These are phyloP conservation scores for Hypholoma sublateritium DNA, from an alignment of 768 basidiomycete species.

Conservation along the genomic window DNA sequence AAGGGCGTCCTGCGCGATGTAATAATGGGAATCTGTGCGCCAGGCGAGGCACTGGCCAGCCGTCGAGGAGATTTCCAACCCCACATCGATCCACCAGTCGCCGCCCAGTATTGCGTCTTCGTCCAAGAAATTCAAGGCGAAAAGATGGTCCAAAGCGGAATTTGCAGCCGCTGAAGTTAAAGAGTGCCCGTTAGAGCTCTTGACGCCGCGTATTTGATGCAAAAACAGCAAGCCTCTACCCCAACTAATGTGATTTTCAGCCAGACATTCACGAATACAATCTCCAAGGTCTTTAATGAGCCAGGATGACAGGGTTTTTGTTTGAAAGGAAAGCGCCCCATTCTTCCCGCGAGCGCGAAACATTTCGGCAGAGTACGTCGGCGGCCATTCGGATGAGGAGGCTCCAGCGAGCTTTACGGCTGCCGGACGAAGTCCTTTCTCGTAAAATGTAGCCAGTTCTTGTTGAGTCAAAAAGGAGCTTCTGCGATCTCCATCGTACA, in stretches of 20 bases:
- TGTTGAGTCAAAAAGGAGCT: slow-evolving; percentile 2
- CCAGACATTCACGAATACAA: slow-evolving; percentile 5
- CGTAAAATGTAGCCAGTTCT: slow-evolving; percentile 16
- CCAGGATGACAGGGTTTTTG: slow-evolving; percentile 12
- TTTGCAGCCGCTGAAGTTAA: not conserved
- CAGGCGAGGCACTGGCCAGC: slow-evolving; percentile 25
- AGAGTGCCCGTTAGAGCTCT: slow-evolving; percentile 15
- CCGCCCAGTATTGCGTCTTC: not conserved
- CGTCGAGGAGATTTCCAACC: slow-evolving; percentile 21
- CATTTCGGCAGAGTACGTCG: slow-evolving; percentile 17
- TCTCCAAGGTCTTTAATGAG: slow-evolving; percentile 4
- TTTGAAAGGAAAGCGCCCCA: slow-evolving; percentile 13
- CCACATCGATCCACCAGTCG: slow-evolving; percentile 31
- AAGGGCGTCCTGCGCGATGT: slow-evolving; percentile 17
- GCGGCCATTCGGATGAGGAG: slow-evolving; percentile 22
- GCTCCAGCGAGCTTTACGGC: not conserved
- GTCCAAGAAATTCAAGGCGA: not conserved
- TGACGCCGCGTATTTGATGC: slow-evolving; percentile 23
- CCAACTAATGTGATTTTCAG: slow-evolving; percentile 10
- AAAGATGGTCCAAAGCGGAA: not conserved
- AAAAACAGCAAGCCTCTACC: slow-evolving; percentile 17
- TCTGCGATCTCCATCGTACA: slow-evolving; percentile 8
- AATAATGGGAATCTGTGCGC: slow-evolving; percentile 27
- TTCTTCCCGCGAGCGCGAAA: slow-evolving; percentile 15
- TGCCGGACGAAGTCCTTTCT: slow-evolving; percentile 19